Evolutionary conservation across 2,329 filamentous ascomycete genomes (phyloP).

Genomic region (Daldinia sp.): DNA sequence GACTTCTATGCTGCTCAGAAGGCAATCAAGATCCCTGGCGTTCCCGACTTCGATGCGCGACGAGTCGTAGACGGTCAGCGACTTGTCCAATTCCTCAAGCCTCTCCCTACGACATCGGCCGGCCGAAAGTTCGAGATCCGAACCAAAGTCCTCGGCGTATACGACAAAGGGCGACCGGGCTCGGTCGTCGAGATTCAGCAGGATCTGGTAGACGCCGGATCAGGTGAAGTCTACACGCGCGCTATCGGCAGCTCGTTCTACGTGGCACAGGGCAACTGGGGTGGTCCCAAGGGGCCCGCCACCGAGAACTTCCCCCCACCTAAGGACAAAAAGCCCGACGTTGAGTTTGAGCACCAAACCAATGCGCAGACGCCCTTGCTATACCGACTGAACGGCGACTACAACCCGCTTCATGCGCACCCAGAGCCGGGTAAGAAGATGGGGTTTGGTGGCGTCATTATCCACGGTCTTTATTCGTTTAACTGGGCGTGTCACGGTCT

Average conservation of each 20-base stretch:
- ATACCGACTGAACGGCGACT: slow-evolving; percentile 90
- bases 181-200: slow-evolving; percentile 83
- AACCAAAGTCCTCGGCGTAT: slow-evolving; percentile 82
- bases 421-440: slow-evolving; percentile 86
- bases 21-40: slow-evolving; percentile 72
- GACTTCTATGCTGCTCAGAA: slow-evolving; percentile 82
- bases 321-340: slow-evolving; percentile 74
- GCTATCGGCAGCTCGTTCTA: slow-evolving; percentile 78
- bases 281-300: slow-evolving; percentile 87
- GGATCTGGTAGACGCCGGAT: slow-evolving; percentile 74
- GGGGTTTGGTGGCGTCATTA: slow-evolving; percentile 89
- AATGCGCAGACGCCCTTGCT: slow-evolving; percentile 75
- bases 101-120: slow-evolving; percentile 74
- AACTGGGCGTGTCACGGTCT: slow-evolving; percentile 80
- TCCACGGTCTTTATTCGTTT: slow-evolving; percentile 90
- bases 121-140: slow-evolving; percentile 79
- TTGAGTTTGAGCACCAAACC: slow-evolving; percentile 74
- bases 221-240: slow-evolving; percentile 75
- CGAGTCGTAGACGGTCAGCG: slow-evolving; percentile 87
- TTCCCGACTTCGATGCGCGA: slow-evolving; percentile 77
- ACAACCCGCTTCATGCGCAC: slow-evolving; percentile 90
- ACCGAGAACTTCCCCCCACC: slow-evolving; percentile 82
- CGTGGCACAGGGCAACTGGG: slow-evolving; percentile 82
- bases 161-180: slow-evolving; percentile 87
- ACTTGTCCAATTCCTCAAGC: slow-evolving; percentile 78